These are phyloP conservation scores for Podospora appendiculata DNA, from an alignment of 495 filamentous ascomycete genomes.

Conservation along the genomic window DNA sequence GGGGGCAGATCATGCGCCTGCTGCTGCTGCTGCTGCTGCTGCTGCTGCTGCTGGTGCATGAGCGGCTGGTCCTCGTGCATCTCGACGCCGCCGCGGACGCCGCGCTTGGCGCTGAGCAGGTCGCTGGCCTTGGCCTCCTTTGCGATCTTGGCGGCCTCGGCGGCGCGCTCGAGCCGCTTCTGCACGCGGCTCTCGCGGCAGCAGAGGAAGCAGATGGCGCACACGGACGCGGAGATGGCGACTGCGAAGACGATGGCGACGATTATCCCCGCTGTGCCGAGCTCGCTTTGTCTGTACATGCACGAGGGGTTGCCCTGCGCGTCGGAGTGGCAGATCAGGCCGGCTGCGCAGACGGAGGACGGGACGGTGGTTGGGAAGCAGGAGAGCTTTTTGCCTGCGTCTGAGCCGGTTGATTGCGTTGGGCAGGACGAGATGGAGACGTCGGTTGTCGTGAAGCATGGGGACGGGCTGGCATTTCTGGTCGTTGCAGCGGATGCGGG, in stretches of 20 bases:
- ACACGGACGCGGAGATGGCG: slow-evolving; percentile 19
- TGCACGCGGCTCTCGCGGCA: slow-evolving; percentile 28
- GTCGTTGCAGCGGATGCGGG: slow-evolving; percentile 4
- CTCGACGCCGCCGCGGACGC: slow-evolving; percentile 42
- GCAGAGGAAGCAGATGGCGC: slow-evolving; percentile 31
- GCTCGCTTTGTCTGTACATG: slow-evolving; percentile 31
- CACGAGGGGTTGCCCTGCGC: slow-evolving; percentile 27
- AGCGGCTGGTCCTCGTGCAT: slow-evolving; percentile 37
- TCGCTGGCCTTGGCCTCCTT: slow-evolving; percentile 23
- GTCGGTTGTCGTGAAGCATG: slow-evolving; percentile 31
- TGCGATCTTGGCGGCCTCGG: slow-evolving; percentile 27
- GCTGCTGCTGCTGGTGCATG: slow-evolving; percentile 7
- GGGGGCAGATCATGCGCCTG: slow-evolving; percentile 1
- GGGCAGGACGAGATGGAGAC: slow-evolving; percentile 26
- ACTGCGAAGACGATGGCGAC: slow-evolving; percentile 34
- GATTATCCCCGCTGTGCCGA: slow-evolving; percentile 30
- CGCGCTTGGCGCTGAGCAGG: slow-evolving; percentile 17
- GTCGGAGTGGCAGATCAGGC: slow-evolving; percentile 35
- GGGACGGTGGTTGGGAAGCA: slow-evolving; percentile 30
- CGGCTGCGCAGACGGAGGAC: slow-evolving; percentile 31
- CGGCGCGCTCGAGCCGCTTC: slow-evolving; percentile 21
- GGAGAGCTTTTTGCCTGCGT: slow-evolving; percentile 18
- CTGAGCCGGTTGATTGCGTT: slow-evolving; percentile 24
- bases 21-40: background rate
- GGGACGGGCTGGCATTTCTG: slow-evolving; percentile 8